Evolutionary conservation across 2,329 filamentous ascomycete species (phyloP).

Genomic region (Alternaria brassicicola): DNA sequence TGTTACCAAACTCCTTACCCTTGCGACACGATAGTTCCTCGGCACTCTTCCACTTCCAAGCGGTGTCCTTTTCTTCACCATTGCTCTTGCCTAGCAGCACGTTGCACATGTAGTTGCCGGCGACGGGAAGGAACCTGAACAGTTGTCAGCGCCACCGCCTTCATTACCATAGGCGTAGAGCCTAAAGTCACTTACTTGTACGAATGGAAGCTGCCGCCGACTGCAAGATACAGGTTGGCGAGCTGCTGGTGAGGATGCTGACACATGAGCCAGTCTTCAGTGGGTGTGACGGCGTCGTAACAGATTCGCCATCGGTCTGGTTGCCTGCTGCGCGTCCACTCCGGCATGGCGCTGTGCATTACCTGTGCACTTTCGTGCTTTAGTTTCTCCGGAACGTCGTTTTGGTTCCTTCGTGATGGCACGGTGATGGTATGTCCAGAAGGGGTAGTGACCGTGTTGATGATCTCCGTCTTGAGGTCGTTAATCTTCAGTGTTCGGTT

Average conservation of each 20-base stretch:
- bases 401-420: slow-evolving; percentile 56
- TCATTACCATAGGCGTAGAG: no score
- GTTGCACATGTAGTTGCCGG: slow-evolving; percentile 64
- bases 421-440: slow-evolving; percentile 61
- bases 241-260: slow-evolving; percentile 57
- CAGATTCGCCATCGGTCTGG: slow-evolving; percentile 56
- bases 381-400: slow-evolving; percentile 50
- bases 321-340: slow-evolving; percentile 39
- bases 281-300: slow-evolving; percentile 67
- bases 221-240: slow-evolving; percentile 64
- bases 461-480: slow-evolving; percentile 62
- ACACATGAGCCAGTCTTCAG: slow-evolving; percentile 67
- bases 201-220: slow-evolving; percentile 66
- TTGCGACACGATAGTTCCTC: slow-evolving; percentile 20
- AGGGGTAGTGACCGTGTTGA: slow-evolving; percentile 56
- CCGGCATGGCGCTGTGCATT: slow-evolving; percentile 37
- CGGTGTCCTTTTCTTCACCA: slow-evolving; percentile 44
- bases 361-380: slow-evolving; percentile 50
- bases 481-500: slow-evolving; percentile 64
- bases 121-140: slow-evolving; percentile 61
- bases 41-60: slow-evolving; percentile 46
- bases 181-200: slow-evolving; percentile 55
- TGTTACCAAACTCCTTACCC: slow-evolving; percentile 29
- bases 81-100: slow-evolving; percentile 45
- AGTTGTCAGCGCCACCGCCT: background rate